Percentiles rank a stretch among this genome's conserved stretches.
These are phyloP conservation scores for Fraxinus excelsior DNA, from an alignment of 257 asterid genomes.

Conservation along the genomic window DNA sequence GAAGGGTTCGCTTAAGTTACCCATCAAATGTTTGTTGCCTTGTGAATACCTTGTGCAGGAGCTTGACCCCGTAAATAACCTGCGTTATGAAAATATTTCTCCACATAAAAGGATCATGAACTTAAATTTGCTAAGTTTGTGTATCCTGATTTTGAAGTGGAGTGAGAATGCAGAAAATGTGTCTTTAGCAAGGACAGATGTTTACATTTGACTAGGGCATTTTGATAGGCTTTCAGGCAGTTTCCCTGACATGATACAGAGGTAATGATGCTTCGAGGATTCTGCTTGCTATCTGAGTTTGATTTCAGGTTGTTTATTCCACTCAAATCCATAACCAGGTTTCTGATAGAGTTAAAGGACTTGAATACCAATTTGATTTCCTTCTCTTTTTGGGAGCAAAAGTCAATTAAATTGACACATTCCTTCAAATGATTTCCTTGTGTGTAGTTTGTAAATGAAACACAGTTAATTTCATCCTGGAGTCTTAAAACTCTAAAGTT, in stretches of 20 bases:
- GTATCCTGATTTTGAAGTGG: not conserved
- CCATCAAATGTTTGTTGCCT: not conserved
- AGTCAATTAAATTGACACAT: conserved; percentile 10
- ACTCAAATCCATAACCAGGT: not conserved
- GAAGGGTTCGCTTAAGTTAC: not conserved
- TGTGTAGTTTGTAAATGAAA: conserved; percentile 18
- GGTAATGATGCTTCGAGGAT: conserved; percentile 9
- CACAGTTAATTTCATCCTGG: conserved; percentile 1
- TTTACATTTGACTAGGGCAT: conserved; percentile 1
- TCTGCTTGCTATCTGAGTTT: conserved; percentile 22
- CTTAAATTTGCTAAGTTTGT: not conserved
- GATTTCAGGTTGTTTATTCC: conserved; percentile 3
- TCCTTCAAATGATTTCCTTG: conserved; percentile 9
- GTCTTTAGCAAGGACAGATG: not conserved
- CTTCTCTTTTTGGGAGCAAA: conserved; percentile 9
- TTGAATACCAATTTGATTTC: not conserved
- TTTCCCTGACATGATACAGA: not conserved
- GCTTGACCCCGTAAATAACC: not conserved
- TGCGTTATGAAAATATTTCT: not conserved
- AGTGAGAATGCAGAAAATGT: not conserved
- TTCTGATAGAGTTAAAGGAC: conserved; percentile 4
- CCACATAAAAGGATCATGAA: not conserved
- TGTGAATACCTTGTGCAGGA: not conserved
- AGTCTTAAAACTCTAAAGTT: not conserved
- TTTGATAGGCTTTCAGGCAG: not conserved